Conservation (phyloP, 805 yeast genomes). For the Komagataella pastoris region DNA sequence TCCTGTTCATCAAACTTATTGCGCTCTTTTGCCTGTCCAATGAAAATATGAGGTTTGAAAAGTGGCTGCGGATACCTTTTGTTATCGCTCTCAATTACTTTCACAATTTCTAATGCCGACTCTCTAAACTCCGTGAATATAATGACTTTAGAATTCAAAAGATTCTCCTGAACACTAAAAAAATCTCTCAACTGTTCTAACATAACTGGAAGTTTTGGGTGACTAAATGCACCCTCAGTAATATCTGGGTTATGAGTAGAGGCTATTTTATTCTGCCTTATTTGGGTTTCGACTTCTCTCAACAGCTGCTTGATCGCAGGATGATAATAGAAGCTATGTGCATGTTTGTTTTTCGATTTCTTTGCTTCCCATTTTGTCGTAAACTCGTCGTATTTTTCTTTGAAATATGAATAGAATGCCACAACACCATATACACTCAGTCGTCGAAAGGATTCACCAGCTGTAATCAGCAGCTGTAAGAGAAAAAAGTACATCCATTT, state of each 20-base stretch:
- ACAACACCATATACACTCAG: constrained; percentile 72
- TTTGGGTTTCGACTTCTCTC: constrained; percentile 26
- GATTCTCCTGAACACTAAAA: constrained; percentile 24
- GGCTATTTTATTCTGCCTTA: constrained; percentile 17
- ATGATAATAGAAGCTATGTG: constrained; percentile 48
- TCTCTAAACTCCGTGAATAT: constrained; percentile 83
- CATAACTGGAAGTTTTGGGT: constrained; percentile 57
- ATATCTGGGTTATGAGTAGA: constrained; percentile 7
- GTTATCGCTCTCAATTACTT: constrained; percentile 34
- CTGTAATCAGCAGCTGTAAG: constrained; percentile 48
- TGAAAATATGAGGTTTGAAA: constrained; percentile 69
- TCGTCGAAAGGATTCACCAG: constrained; percentile 59
- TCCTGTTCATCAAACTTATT: constrained; percentile 51
- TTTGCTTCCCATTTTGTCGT: constrained; percentile 38
- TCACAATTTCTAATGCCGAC: constrained; percentile 79
- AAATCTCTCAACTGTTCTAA: constrained; percentile 45
- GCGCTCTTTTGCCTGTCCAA: constrained; percentile 79
- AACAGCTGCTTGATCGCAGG: constrained; percentile 31
- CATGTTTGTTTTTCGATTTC: constrained; percentile 51
- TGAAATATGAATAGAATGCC: constrained; percentile 59
- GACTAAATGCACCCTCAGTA: constrained; percentile 32
- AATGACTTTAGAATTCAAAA: constrained; percentile 55
- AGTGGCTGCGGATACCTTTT: constrained; percentile 3
- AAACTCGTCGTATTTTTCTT: constrained; percentile 43
- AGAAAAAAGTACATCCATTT: constrained; percentile 62